These are phyloP conservation scores for Chondrus crispus DNA, from an alignment of 23 red algal species.

Conservation along the genomic window DNA sequence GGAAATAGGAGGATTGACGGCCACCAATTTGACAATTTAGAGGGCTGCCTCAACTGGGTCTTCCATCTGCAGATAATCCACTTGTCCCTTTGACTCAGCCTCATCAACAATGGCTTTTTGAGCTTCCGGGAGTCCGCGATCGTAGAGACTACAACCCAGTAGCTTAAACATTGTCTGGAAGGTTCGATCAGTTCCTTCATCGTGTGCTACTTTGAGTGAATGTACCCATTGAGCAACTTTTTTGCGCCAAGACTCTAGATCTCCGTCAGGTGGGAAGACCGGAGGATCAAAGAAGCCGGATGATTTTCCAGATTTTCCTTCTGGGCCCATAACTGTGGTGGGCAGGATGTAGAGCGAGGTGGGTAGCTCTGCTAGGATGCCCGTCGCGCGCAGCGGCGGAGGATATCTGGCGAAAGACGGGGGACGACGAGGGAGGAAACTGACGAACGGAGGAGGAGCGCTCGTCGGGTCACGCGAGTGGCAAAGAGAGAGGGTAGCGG, in stretches of 20 bases:
- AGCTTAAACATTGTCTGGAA: neutral
- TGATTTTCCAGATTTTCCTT: neutral
- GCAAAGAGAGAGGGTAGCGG: no score
- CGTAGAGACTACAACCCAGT: neutral
- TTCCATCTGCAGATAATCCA: neutral
- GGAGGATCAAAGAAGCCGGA: neutral
- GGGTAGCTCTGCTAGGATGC: no score
- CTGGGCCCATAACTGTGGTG: neutral
- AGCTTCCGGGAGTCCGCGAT: neutral
- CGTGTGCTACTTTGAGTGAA: neutral
- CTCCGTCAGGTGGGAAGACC: neutral
- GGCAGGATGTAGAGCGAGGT: no score
- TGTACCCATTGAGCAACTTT: neutral
- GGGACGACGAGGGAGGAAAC: no score
- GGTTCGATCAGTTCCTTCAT: neutral
- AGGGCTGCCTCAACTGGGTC: neutral
- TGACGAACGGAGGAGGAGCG: no score
- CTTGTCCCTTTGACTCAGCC: neutral
- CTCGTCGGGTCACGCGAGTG: no score
- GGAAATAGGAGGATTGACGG: constrained; percentile 16
- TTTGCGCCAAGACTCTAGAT: neutral
- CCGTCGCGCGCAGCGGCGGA: no score
- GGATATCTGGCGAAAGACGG: no score
- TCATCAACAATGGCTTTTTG: constrained; percentile 31
- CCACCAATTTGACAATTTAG: constrained; percentile 16